Conservation (phyloP, 495 filamentous ascomycete genomes). For the Staphylotrichum longicolle region DNA sequence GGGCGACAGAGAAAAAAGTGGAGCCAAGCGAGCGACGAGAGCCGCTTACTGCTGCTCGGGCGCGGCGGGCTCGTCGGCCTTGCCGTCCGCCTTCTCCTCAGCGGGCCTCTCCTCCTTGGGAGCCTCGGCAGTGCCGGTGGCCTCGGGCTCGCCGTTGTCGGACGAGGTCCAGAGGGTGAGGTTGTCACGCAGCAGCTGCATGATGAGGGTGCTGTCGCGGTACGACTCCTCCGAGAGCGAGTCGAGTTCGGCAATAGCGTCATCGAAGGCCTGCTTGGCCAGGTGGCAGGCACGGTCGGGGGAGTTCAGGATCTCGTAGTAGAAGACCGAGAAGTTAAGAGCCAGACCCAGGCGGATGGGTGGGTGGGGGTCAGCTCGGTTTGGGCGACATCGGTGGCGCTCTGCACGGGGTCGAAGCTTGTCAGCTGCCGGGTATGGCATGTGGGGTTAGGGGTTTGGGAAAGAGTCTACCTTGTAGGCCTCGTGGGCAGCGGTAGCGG, state of each 20-base stretch:
- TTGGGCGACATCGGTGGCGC: slow-evolving; percentile 96
- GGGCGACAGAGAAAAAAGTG: slow-evolving; percentile 21
- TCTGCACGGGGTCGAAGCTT: slow-evolving; percentile 49
- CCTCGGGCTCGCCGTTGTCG: slow-evolving; percentile 81
- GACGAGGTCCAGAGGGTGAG: slow-evolving; percentile 99
- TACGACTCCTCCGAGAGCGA: slow-evolving; percentile 98
- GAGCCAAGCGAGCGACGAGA: slow-evolving; percentile 6
- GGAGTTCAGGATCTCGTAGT: slow-evolving; percentile 99
- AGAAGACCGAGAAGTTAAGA: slow-evolving; percentile 99
- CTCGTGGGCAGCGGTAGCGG: slow-evolving; percentile 94
- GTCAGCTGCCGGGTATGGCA: slow-evolving; percentile 1
- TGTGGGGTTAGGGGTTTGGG: background rate
- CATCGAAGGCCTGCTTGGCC: slow-evolving; percentile 98
- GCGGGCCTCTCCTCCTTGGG: slow-evolving; percentile 63
- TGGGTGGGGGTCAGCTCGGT: slow-evolving; percentile 97
- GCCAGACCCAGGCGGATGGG: slow-evolving; percentile 96
- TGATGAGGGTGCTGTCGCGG: slow-evolving; percentile 99
- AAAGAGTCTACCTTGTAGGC: slow-evolving; percentile 81
- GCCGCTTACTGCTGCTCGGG: slow-evolving; percentile 40
- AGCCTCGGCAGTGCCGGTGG: slow-evolving; percentile 48
- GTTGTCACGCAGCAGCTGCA: slow-evolving; percentile 98
- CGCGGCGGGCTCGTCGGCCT: slow-evolving; percentile 47
- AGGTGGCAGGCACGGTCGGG: slow-evolving; percentile 98
- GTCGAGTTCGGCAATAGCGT: slow-evolving; percentile 98
- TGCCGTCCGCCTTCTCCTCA: slow-evolving; percentile 54